Evolutionary conservation across 495 filamentous ascomycete species (phyloP), one percentile per base, ranked within the genome.

Genomic region (Glutinoglossum americanum): DNA sequence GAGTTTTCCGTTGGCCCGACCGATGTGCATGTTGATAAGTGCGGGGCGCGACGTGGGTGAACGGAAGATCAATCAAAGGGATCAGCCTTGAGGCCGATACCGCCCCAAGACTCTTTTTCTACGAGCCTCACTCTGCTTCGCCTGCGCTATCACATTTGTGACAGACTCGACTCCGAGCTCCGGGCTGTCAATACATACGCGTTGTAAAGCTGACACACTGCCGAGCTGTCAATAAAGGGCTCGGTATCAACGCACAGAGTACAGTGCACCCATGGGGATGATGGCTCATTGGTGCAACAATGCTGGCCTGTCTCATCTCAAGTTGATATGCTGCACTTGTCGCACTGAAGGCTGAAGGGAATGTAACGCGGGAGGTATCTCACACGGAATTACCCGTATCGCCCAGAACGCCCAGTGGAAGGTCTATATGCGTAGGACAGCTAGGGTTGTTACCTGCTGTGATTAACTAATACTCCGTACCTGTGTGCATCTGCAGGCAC

Each of bases 221-320:
- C 10, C 37, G 37, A 41, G 37, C 37, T 41, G 37, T 41, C 37
- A 41, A 33, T 17, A 17, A 70, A 61, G 25, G 75, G 60, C 45
- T 66, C 51, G 57, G 73, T 72, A 44, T 70, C 56, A 30, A 68
- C 61, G 63, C 69, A 70, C 15, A 70, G 64, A 25, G 68, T 65
- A 51, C 64, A 70, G 60, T 75, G 74, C 25, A 66, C 69, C 49
- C 75, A 72, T 26, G 63, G 62, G 19, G 66, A n/a, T n/a, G n/a
- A n/a, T 69, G 47, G 32, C 32, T 11, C 32, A 35, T 35, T 35
- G 11, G 32, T 11, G 11, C 32, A n/a, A 11, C 32, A 35, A 35
- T 35, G 32, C 32, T 35, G 4, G 32, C 32, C 32, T 11, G 32
- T 35, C 32, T 35, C 32, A 11, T 35, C 32, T 11, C 32, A 11